Percentiles rank a stretch among this genome's conserved stretches.
These are phyloP conservation scores for Aschersonia sp. DNA, from an alignment of 2,329 filamentous ascomycete genomes.

Conservation along the genomic window DNA sequence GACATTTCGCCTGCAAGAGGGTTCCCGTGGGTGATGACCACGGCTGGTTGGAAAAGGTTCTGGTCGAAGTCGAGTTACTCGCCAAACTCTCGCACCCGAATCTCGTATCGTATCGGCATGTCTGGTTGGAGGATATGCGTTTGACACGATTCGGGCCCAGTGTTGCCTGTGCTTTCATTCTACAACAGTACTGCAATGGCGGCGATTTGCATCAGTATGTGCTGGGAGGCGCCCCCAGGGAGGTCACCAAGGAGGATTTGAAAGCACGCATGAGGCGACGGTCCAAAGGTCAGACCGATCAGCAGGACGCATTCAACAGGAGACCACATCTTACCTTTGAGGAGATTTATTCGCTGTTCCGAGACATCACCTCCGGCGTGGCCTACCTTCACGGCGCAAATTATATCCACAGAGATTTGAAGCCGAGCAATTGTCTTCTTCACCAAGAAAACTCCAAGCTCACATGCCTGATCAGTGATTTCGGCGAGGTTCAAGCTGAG, in stretches of 20 bases:
- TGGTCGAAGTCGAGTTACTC: conserved; percentile 85
- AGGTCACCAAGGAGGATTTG: conserved; percentile 65
- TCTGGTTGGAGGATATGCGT: conserved; percentile 85
- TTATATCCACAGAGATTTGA: conserved; percentile 92
- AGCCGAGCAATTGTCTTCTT: conserved; percentile 88
- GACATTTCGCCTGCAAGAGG: conserved; percentile 90
- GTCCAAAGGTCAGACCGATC: conserved; percentile 63
- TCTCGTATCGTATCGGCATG: conserved; percentile 89
- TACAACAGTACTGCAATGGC: conserved; percentile 94
- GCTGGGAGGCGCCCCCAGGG: conserved; percentile 48
- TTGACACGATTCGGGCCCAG: conserved; percentile 78
- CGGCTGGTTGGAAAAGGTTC: conserved; percentile 83
- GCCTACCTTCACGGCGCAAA: conserved; percentile 81
- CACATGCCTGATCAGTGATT: conserved; percentile 86
- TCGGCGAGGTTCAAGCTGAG: conserved; percentile 87
- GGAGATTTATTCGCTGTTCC: conserved; percentile 93
- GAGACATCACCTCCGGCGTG: conserved; percentile 83
- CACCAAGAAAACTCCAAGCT: conserved; percentile 60
- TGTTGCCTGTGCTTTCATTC: conserved; percentile 88
- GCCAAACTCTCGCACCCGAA: conserved; percentile 90
- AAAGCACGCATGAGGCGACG: conserved; percentile 76
- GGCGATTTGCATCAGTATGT: conserved; percentile 86
- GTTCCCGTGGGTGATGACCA: conserved; percentile 94
- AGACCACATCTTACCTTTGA: conserved; percentile 52
- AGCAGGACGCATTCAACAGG: conserved; percentile 26